phyloP scores from a whole-genome alignment of 805 yeast genomes.

The Hanseniaspora clermontiae region DNA sequence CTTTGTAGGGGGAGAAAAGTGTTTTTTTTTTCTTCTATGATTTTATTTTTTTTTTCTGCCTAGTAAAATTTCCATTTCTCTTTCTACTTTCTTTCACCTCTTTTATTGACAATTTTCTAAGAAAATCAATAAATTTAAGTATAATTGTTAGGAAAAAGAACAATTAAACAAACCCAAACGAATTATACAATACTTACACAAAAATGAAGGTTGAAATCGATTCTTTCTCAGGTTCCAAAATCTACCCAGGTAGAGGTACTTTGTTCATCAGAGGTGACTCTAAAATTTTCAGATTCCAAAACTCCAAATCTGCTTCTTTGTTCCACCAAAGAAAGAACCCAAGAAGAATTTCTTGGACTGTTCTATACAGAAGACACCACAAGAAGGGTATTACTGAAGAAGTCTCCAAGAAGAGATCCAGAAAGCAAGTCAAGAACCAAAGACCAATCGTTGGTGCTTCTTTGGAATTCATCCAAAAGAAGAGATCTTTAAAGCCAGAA shows the following conservation, averaged over 20 bases:
- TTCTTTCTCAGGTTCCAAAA: slow-evolving; percentile 97
- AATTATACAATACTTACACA: slow-evolving; percentile 6
- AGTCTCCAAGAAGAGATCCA: slow-evolving; percentile 89
- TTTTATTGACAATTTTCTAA: slow-evolving; percentile 10
- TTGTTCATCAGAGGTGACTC: slow-evolving; percentile 99
- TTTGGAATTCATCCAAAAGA: slow-evolving; percentile 93
- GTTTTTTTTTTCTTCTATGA: background rate
- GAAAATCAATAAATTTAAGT: background rate
- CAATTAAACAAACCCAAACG: background rate
- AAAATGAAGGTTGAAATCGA: slow-evolving; percentile 98
- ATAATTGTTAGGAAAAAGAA: slow-evolving; percentile 17
- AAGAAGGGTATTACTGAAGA: slow-evolving; percentile 99
- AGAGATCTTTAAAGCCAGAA: slow-evolving; percentile 91
- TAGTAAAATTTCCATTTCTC: background rate
- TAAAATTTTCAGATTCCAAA: slow-evolving; percentile 98
- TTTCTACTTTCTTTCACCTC: too few species aligned
- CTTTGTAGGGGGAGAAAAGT: background rate
- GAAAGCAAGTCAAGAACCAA: slow-evolving; percentile 96
- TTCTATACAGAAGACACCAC: slow-evolving; percentile 98
- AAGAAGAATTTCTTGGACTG: slow-evolving; percentile 99
- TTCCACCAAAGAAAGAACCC: slow-evolving; percentile 99
- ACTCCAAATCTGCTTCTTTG: slow-evolving; percentile 92
- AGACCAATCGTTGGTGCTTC: slow-evolving; percentile 99
- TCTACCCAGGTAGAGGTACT: slow-evolving; percentile 99
- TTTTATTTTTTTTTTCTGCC: background rate